Base-by-base conservation (phyloP, 331 rosid genomes). In the Quercus phellos region DNA sequence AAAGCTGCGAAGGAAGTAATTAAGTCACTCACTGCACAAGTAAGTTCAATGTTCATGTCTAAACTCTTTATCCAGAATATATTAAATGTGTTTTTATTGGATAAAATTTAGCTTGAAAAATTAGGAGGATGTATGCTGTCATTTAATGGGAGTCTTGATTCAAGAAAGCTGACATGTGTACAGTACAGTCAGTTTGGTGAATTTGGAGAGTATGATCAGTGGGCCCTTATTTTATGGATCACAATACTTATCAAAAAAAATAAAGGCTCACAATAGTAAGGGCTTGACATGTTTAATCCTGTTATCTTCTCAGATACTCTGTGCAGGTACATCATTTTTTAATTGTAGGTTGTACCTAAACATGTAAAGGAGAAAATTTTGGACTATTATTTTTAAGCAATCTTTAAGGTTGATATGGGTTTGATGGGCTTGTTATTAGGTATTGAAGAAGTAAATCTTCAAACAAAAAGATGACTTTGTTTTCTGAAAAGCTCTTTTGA, bases 1-100 rank as follows among this genome's bases (percentile, higher is more conserved):
- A 85, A 75, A 73, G 86, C 86, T n/a, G 86, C 86, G 0, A 85
- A 85, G 79, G 86, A 82, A 82, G 86, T 85, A 32, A 82, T 85
- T 35, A 85, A 78, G 63, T 76, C 82, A 0, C 86, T 85, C 43
- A 82, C 88, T n/a, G 79, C 84, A 19, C 83, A 85, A 60, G 86
- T 85, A 75, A 66, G 88, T 66, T 34, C 9, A 66, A 66, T 66
- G 71, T 18, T 66, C 12, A n/a, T 34, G 16, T n/a, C 71, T 66
- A 66, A 18, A 34, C 35, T 66, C 24, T 32, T 66, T 66, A 66
- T 18, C 71, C 51, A 32, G 26, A 6, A 26, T 58, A 22, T 58
- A 22, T 21, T 58, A 58, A n/a, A 8, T 58, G 32, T 21, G 3
- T 58, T 58, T 21, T 43, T 29, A 61, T 29, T 27, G 38, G 50